A percentile compares a stretch with the other conserved stretches of the same genome.
Evolutionary conservation across 2,329 filamentous ascomycete genomes (phyloP).

Genomic region (Colletotrichum eleusines): DNA sequence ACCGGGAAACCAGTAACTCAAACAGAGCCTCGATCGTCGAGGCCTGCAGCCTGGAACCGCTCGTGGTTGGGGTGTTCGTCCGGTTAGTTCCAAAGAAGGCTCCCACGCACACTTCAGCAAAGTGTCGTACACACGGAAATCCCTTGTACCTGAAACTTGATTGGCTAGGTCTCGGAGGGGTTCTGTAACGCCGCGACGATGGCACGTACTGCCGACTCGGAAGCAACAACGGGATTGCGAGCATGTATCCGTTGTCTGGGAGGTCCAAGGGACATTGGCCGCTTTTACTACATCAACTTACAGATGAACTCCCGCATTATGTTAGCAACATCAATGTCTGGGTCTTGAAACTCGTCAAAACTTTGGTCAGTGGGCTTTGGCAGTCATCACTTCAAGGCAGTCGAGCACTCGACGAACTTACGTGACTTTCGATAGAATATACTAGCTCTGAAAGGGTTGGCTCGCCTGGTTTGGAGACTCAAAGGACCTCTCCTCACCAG

Average conservation of each 20-base stretch:
- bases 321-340: background rate
- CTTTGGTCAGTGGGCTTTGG: background rate
- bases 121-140: background rate
- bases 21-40: background rate
- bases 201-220: background rate
- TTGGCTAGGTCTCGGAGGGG: background rate
- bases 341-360: background rate
- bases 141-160: background rate
- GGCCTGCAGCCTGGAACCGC: background rate
- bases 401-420: background rate
- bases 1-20: background rate
- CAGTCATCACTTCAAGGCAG: background rate
- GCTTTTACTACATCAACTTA: background rate
- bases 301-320: too few species aligned
- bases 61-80: conserved; percentile 2
- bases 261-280: background rate
- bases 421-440: background rate
- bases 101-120: background rate
- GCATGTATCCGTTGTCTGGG: background rate
- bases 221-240: background rate
- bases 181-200: background rate
- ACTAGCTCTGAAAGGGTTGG: background rate
- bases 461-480: background rate
- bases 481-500: background rate
- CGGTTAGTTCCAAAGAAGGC: background rate